A percentile compares a stretch with the other conserved stretches of the same genome.
Evolutionary conservation across 2,329 filamentous ascomycete genomes (phyloP).

Genomic region (Botrytis paeoniae): DNA sequence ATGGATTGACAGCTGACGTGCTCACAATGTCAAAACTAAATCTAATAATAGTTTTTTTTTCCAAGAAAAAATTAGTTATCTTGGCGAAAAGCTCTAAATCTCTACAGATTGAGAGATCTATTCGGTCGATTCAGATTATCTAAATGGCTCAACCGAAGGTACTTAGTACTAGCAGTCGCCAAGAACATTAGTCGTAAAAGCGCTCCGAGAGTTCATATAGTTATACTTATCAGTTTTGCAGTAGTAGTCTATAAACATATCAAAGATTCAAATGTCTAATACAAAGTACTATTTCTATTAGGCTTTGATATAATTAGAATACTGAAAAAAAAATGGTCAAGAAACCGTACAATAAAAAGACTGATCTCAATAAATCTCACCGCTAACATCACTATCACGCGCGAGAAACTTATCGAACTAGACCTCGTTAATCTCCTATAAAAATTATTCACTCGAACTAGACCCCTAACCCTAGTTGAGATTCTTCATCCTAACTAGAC

Average conservation of each 20-base stretch:
- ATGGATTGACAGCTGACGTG: neutral
- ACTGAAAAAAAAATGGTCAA: too few relatives aligned
- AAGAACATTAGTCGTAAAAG: neutral
- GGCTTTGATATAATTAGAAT: neutral
- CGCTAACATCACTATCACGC: too few relatives aligned
- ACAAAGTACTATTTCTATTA: neutral
- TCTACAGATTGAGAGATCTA: too few relatives aligned
- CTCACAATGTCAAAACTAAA: neutral
- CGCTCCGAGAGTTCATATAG: neutral
- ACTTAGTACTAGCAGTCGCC: neutral
- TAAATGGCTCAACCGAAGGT: neutral
- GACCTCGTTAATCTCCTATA: neutral
- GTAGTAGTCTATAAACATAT: neutral
- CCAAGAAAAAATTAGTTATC: too few relatives aligned
- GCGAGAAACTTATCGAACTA: neutral
- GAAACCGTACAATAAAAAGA: neutral
- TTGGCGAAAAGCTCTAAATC: too few relatives aligned
- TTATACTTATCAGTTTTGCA: neutral
- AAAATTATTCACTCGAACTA: neutral
- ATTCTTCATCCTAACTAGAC: neutral
- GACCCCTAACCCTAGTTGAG: neutral
- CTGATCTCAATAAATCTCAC: accelerated
- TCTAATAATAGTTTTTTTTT: neutral
- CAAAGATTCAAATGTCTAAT: neutral
- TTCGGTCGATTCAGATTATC: neutral